These are phyloP conservation scores for Colletotrichum salicis DNA, from an alignment of 2,329 filamentous ascomycete species.

Conservation along the genomic window DNA sequence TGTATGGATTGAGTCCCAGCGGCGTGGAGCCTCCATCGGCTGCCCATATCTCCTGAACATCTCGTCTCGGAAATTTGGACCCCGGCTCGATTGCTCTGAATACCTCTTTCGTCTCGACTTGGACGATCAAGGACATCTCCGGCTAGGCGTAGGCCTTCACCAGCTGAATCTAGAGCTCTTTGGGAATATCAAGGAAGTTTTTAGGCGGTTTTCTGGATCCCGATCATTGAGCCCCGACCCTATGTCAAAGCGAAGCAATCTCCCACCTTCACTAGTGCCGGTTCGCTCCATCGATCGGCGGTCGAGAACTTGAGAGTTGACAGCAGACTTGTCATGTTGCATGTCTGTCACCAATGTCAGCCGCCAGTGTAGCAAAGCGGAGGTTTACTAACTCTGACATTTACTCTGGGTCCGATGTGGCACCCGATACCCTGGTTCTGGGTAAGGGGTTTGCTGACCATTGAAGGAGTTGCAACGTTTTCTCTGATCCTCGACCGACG, in stretches of 20 bases:
- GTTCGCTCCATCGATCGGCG: slow-evolving; percentile 20
- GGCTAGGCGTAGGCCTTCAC: background rate
- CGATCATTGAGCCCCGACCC: background rate
- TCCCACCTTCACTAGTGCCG: background rate
- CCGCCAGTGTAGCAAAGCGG: background rate
- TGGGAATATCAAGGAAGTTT: background rate
- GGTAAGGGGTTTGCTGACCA: slow-evolving; percentile 10
- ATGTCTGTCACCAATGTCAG: background rate
- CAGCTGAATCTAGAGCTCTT: background rate
- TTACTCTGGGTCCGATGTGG: background rate
- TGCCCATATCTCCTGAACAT: background rate
- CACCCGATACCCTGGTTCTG: slow-evolving; percentile 22
- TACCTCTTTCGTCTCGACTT: background rate
- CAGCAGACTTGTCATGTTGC: background rate
- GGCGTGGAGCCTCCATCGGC: background rate
- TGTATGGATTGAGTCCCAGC: background rate
- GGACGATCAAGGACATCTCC: background rate
- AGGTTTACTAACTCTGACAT: background rate
- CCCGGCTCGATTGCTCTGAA: background rate
- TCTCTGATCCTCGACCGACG: background rate
- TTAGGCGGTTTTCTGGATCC: background rate
- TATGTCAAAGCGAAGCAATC: slow-evolving; percentile 9
- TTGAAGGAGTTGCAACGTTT: background rate
- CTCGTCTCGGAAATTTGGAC: background rate
- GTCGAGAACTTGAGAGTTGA: background rate